These are phyloP conservation scores for Blastobotrys malaysiensis DNA, from an alignment of 1,139 yeast genomes.

Conservation along the genomic window DNA sequence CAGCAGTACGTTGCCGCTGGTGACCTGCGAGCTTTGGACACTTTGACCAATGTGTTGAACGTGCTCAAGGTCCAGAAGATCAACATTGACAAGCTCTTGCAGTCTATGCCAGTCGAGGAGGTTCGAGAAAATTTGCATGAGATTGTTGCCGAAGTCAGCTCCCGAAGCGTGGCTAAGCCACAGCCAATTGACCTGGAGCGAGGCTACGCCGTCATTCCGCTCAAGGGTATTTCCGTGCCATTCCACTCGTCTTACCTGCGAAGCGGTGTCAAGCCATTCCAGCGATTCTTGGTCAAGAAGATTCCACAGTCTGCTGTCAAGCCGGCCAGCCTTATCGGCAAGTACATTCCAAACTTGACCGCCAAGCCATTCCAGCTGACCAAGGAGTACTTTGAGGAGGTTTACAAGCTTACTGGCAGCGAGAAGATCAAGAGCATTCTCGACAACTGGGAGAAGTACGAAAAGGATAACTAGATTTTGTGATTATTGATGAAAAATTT, in stretches of 20 bases:
- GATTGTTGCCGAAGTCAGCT: constrained; percentile 79
- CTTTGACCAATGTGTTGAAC: constrained; percentile 88
- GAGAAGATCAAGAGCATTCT: constrained; percentile 84
- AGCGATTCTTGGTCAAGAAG: constrained; percentile 94
- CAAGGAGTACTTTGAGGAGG: constrained; percentile 95
- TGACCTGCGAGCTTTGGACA: constrained; percentile 91
- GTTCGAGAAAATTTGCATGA: constrained; percentile 83
- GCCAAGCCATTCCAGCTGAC: constrained; percentile 96
- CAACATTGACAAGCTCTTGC: constrained; percentile 84
- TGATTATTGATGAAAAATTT: not conserved
- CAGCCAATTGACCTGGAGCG: constrained; percentile 97
- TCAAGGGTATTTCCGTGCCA: constrained; percentile 97
- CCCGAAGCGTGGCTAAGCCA: constrained; percentile 75
- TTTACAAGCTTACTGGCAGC: constrained; percentile 83
- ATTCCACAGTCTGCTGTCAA: constrained; percentile 92
- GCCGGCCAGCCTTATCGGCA: constrained; percentile 87
- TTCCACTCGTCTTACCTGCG: constrained; percentile 97
- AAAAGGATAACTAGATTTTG: constrained; percentile 10
- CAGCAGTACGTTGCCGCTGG: constrained; percentile 99
- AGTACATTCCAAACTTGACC: constrained; percentile 97
- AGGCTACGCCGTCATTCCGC: constrained; percentile 97
- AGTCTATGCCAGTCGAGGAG: constrained; percentile 73
- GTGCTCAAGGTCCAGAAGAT: constrained; percentile 90
- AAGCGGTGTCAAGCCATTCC: constrained; percentile 98
- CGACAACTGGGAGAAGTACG: constrained; percentile 93